These are phyloP conservation scores for Astragalus membranaceus DNA, from an alignment of 306 rosid species.

Conservation along the genomic window DNA sequence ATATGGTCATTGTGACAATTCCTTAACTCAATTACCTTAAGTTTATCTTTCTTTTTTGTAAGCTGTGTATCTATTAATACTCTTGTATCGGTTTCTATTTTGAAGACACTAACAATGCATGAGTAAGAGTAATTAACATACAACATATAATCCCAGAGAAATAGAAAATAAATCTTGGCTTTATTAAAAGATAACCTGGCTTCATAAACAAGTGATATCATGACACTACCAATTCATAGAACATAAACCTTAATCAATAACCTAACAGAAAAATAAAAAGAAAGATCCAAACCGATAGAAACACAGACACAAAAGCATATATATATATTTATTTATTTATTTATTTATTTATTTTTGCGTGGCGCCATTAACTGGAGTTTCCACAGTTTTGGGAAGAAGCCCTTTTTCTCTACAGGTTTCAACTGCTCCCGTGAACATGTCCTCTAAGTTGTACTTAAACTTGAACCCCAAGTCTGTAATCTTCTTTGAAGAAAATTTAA, in stretches of 20 bases:
- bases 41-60: too few relatives aligned
- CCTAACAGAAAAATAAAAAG: background rate
- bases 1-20: too few relatives aligned
- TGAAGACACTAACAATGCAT: background rate
- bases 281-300: background rate
- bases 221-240: background rate
- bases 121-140: too few relatives aligned
- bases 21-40: too few relatives aligned
- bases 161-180: background rate
- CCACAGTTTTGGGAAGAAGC: constrained; percentile 26
- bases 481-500: constrained; percentile 57
- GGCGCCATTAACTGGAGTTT: background rate
- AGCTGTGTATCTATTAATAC: too few relatives aligned
- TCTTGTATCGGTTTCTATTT: too few relatives aligned
- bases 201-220: background rate
- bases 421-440: constrained; percentile 59
- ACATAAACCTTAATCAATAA: background rate
- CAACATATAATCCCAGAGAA: background rate
- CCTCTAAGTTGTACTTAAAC: constrained; percentile 60
- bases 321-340: background rate
- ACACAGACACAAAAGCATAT: background rate
- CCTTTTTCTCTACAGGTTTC: constrained; percentile 54
- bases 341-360: background rate
- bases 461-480: constrained; percentile 55
- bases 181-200: background rate